Evolutionary conservation across 192 early-diverging fungal species (phyloP), one percentile per base, ranked within the genome.

Genomic region (Gaertneriomyces sp.): DNA sequence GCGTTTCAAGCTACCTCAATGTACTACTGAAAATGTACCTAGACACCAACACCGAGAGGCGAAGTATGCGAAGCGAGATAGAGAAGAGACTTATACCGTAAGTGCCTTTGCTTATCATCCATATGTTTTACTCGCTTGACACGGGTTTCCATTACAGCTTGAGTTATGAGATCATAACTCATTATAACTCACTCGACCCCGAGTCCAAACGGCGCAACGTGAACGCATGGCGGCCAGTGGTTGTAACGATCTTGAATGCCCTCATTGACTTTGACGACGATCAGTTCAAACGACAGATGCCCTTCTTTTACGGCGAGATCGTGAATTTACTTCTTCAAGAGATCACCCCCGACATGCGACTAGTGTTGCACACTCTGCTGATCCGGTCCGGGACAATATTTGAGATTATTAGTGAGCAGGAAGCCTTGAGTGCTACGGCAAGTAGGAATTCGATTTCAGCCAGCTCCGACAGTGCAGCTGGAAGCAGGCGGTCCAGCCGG

Each of bases 11-110:
- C 72, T 60, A 90, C 61, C 55, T 82, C 50, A 46, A 44, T 10
- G 68, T 93, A 38, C 76, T 96, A 61, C 85, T 89, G 69, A 89
- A 89, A 61, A 89, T 91, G 85, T 85, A 88, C 71, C 60, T 76
- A 45, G 88, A 90, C 60, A 46, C 58, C 14, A 70, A 45, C 40
- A 63, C 57, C 16, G 83, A 87, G 42, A 73, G 88, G 40, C 46
- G 64, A 39, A 71, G 75, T 2, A 82, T 80, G 16, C 60, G 69
- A 2, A 73, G 68, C 10, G 83, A 88, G 52, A 85, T 88, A 8
- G 88, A 89, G 60, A 84, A 86, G 66, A 68, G 86, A 38, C 65
- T 92, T 70, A 76, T 89, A 20, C 76, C 81, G 78, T 86, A 63
- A 84, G 81, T 75, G 39, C 33, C 50, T 41, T 52, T 17, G 45